A percentile compares a stretch with the other conserved stretches of the same genome.
Evolutionary conservation across 2,329 filamentous ascomycete genomes (phyloP).

Genomic region (Neodidymelliopsis sp.): DNA sequence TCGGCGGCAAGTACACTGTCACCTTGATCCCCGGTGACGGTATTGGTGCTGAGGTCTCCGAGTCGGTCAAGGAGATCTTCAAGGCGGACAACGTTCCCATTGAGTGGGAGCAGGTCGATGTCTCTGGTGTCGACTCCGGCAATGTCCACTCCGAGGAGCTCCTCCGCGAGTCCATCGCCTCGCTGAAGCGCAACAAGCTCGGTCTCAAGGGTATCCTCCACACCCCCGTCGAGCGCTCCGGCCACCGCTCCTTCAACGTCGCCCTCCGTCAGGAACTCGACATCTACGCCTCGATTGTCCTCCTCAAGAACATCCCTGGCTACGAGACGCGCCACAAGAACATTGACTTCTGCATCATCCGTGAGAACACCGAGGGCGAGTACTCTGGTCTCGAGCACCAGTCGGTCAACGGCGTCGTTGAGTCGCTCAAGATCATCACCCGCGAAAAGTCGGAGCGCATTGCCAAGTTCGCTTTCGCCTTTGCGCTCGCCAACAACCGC

Average conservation of each 20-base stretch:
- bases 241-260: constrained; percentile 99
- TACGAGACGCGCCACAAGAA: constrained; percentile 97
- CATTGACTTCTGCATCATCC: constrained; percentile 98
- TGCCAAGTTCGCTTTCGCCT: constrained; percentile 97
- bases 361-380: constrained; percentile 99
- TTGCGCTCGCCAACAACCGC: constrained; percentile 97
- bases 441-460: constrained; percentile 99
- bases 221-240: constrained; percentile 94
- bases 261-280: constrained; percentile 98
- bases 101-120: constrained; percentile 98
- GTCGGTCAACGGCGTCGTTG: constrained; percentile 93
- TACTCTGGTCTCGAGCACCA: constrained; percentile 99
- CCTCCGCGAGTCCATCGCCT: constrained; percentile 94
- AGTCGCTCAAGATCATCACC: constrained; percentile 99
- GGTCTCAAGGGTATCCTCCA: constrained; percentile 98
- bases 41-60: constrained; percentile 96
- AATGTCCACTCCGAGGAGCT: constrained; percentile 90
- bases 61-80: constrained; percentile 99
- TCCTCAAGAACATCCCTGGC: constrained; percentile 99
- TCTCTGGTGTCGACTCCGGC: constrained; percentile 86
- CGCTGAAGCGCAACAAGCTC: constrained; percentile 97
- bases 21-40: constrained; percentile 98
- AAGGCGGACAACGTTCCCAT: constrained; percentile 99
- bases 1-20: constrained; percentile 98
- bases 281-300: constrained; percentile 96